These are phyloP conservation scores for Orbilia oligospora DNA, from an alignment of 2,329 filamentous ascomycete species.

Conservation along the genomic window DNA sequence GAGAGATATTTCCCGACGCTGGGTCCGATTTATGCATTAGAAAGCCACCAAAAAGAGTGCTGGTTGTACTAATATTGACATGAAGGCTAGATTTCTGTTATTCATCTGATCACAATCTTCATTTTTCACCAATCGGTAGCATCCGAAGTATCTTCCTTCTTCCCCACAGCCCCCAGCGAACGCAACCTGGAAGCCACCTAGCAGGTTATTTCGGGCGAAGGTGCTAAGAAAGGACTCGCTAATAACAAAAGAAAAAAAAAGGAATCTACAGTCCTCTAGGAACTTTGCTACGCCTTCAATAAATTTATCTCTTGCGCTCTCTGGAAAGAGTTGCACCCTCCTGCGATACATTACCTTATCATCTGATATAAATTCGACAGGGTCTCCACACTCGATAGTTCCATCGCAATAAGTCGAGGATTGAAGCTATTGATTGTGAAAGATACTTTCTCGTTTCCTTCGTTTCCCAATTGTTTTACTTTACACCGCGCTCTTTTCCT, in stretches of 20 bases:
- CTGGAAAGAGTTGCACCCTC: neutral
- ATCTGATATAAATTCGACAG: constrained; percentile 10
- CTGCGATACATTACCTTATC: neutral
- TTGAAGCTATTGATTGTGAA: neutral
- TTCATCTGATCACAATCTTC: neutral
- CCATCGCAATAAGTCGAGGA: neutral
- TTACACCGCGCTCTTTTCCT: neutral
- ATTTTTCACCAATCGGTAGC: neutral
- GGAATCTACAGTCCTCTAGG: neutral
- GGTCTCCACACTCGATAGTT: constrained; percentile 1
- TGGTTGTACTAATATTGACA: neutral
- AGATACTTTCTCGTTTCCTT: neutral
- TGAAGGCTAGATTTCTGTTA: neutral
- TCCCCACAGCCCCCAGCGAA: neutral
- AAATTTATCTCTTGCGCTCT: neutral
- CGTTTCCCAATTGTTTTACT: neutral
- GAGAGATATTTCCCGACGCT: neutral
- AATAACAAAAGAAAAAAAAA: neutral
- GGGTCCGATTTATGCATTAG: neutral
- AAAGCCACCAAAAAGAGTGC: neutral
- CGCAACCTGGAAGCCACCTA: neutral
- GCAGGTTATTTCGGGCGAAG: neutral
- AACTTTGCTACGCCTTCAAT: neutral
- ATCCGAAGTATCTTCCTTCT: neutral
- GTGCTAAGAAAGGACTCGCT: neutral